Base-by-base conservation (phyloP, 2,329 filamentous ascomycete species). In the Herpomyces periplanetae region DNA sequence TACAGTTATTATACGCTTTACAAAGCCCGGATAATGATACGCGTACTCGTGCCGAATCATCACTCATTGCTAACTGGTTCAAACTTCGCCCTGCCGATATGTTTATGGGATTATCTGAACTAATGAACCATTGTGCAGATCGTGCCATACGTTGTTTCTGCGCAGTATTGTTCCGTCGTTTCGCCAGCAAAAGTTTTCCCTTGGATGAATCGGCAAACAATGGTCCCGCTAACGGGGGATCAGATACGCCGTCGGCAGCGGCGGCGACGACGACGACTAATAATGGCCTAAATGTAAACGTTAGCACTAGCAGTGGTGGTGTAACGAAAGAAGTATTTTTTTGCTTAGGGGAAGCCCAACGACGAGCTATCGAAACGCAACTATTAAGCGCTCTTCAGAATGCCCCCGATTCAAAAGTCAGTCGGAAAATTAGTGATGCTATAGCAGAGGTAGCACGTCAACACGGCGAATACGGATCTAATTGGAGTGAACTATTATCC, bases 391-490 rank as follows among this genome's bases (percentile, higher is more conserved):
- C 56, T 20, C 47, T 88, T 20, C 55, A 55, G 22, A 47, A 45
- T 25, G 80, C 91, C 42, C 44, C 52, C 10, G 53, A 64, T 25
- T 51, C 58, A 25, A 46, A 53, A 15, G 65, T 87, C 17, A 53
- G 80, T 31, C 80, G 87, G 44, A 96, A 96, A 41, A 65, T 91
- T 34, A 80, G 73, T 30, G 80, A 96, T 41, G 71, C 75, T n/a
- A 65, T 91, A 25, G 80, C 80, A 10, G 80, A 96, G 41, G 50
- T 96, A 24, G 80, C 75, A 17, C 58, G 80, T 32, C 71, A 96
- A 43, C 88, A 5, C 11, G 13, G 5, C 13, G 10, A 26, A 19
- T 24, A 20, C 36, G 84, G 69, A 57, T 30, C 57, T 80, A 26
- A 48, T 58, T 96, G 80, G 80, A 59, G 66, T 17, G 80, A 91